Conservation (phyloP, 2,329 filamentous ascomycete genomes). For the Ophiobolus disseminans region DNA sequence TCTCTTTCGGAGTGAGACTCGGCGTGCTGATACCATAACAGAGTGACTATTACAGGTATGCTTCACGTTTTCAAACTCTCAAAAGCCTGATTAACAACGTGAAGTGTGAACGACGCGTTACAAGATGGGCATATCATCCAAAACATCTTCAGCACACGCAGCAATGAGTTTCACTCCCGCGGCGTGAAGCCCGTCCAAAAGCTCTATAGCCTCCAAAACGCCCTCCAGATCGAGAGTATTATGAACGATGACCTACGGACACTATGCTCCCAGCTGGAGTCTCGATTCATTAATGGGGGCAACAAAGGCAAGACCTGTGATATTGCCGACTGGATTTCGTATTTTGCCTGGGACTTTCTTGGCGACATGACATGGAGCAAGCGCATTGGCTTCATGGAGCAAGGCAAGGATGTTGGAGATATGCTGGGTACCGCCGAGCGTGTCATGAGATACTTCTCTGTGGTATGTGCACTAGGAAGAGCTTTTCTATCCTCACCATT, state of each 20-base stretch:
- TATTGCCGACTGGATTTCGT: conserved; percentile 44
- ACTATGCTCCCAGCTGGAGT: conserved; percentile 34
- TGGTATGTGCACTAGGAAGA: conserved; percentile 22
- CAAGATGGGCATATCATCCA: conserved; percentile 38
- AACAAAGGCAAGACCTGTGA: conserved; percentile 38
- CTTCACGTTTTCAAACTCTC: not conserved
- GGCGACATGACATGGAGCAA: conserved; percentile 52
- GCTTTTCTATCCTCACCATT: too few relatives aligned
- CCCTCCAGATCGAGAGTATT: conserved; percentile 34
- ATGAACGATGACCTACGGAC: conserved; percentile 34
- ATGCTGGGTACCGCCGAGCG: conserved; percentile 48
- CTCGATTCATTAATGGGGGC: conserved; percentile 31
- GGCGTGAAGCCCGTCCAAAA: conserved; percentile 39
- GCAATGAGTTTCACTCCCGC: conserved; percentile 37
- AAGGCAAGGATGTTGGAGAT: conserved; percentile 49
- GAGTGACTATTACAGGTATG: conserved; percentile 37
- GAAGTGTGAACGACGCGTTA: conserved; percentile 39
- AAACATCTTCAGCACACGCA: conserved; percentile 43
- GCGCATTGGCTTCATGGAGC: conserved; percentile 53
- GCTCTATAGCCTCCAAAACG: conserved; percentile 34
- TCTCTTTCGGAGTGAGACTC: not conserved
- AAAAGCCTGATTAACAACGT: not conserved
- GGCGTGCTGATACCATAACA: conserved; percentile 10
- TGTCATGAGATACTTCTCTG: conserved; percentile 35
- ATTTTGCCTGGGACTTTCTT: conserved; percentile 43